Conservation (phyloP, 805 yeast genomes). For the Saccharomycopsis sp. region DNA sequence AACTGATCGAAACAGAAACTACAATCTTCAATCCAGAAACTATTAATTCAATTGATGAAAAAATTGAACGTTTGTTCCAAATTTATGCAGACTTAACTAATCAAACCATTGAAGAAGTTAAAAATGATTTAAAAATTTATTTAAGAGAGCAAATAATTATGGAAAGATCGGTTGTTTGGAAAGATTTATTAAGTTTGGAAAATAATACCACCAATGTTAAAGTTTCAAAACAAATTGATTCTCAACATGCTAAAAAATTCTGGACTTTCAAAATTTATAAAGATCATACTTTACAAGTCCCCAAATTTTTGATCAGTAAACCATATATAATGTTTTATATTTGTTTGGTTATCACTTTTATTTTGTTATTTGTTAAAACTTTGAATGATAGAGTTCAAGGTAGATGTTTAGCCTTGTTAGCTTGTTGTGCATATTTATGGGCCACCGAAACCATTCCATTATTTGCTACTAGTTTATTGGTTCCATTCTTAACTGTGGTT, state of each 20-base stretch:
- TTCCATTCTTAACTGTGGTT: conserved; percentile 76
- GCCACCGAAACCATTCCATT: conserved; percentile 93
- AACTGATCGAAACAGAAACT: conserved; percentile 22
- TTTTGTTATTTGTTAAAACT: conserved; percentile 39
- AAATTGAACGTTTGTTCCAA: conserved; percentile 25
- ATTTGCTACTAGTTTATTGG: conserved; percentile 75
- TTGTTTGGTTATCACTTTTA: conserved; percentile 30
- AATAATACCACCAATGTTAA: conserved; percentile 3
- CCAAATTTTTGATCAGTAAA: conserved; percentile 1
- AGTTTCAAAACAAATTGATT: conserved; percentile 1
- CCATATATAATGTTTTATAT: not conserved
- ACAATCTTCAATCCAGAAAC: conserved; percentile 29
- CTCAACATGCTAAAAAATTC: not conserved
- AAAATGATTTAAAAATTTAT: conserved; percentile 37
- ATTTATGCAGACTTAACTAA: conserved; percentile 22
- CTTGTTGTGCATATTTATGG: conserved; percentile 82
- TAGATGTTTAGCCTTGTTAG: conserved; percentile 75
- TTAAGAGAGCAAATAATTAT: conserved; percentile 90
- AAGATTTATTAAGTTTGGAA: conserved; percentile 2
- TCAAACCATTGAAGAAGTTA: conserved; percentile 32
- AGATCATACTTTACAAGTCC: not conserved
- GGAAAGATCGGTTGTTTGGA: conserved; percentile 97
- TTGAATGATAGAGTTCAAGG: conserved; percentile 48
- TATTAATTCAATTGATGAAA: conserved; percentile 24
- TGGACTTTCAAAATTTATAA: conserved; percentile 3